Evolutionary conservation across 2,329 filamentous ascomycete species (phyloP).

Genomic region (Onygenales sp.): DNA sequence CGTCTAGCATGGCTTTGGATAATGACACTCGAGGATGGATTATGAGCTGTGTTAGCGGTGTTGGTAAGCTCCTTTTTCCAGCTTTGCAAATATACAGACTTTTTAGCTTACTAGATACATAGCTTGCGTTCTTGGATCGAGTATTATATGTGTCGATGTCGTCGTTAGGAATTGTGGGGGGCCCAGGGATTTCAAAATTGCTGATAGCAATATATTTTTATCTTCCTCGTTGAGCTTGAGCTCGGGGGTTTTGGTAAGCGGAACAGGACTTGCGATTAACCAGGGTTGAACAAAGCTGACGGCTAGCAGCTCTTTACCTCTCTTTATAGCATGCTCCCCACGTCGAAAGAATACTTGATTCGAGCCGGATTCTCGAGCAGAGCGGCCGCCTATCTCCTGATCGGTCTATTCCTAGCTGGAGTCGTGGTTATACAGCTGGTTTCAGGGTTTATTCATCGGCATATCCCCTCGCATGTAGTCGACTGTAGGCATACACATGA

Average conservation of each 20-base stretch:
- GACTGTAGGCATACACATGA: slow-evolving; percentile 40
- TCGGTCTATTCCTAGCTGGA: slow-evolving; percentile 39
- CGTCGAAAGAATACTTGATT: slow-evolving; percentile 67
- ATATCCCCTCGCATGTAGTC: slow-evolving; percentile 41
- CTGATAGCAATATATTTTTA: slow-evolving; percentile 80
- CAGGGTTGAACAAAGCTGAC: slow-evolving; percentile 1
- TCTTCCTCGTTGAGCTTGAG: slow-evolving; percentile 83
- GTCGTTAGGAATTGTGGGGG: slow-evolving; percentile 64
- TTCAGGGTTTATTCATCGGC: slow-evolving; percentile 36
- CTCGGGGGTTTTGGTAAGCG: slow-evolving; percentile 84
- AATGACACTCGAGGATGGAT: slow-evolving; percentile 93
- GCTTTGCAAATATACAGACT: background rate
- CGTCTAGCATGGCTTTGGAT: slow-evolving; percentile 24
- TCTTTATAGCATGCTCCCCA: slow-evolving; percentile 86
- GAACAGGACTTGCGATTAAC: background rate
- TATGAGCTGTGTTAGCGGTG: slow-evolving; percentile 73
- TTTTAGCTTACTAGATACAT: background rate
- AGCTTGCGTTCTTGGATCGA: slow-evolving; percentile 60
- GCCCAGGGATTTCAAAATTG: slow-evolving; percentile 70
- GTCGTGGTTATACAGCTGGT: slow-evolving; percentile 38
- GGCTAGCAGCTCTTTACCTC: slow-evolving; percentile 70
- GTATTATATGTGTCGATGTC: slow-evolving; percentile 79
- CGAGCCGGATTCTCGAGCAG: slow-evolving; percentile 58
- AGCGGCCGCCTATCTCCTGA: slow-evolving; percentile 46
- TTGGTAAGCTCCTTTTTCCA: slow-evolving; percentile 41